A percentile compares a stretch with the other conserved stretches of the same genome.
Evolutionary conservation across 192 early-diverging fungal species (phyloP).

Genomic region (Radiomyces spectabilis): DNA sequence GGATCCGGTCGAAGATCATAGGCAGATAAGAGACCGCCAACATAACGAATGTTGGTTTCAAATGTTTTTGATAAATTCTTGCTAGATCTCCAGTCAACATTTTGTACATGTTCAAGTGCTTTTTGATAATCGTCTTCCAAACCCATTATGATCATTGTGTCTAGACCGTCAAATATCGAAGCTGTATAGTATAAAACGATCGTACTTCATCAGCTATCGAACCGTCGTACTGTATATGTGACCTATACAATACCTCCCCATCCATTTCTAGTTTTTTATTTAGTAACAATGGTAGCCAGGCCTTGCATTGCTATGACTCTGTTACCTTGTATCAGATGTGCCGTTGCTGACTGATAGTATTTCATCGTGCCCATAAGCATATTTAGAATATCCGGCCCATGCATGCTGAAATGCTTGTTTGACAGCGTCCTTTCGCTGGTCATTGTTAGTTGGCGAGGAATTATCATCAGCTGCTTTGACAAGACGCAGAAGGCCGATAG

Average conservation of each 20-base stretch:
- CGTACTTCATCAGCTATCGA: not conserved
- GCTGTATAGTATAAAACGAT: constrained; percentile 18
- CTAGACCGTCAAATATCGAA: constrained; percentile 78
- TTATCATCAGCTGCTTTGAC: too few relatives aligned
- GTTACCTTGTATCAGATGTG: too few relatives aligned
- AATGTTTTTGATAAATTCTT: constrained; percentile 53
- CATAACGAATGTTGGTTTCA: constrained; percentile 72
- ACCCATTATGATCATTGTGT: constrained; percentile 83
- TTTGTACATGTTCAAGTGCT: constrained; percentile 5
- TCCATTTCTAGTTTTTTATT: constrained; percentile 27
- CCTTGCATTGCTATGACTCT: too few relatives aligned
- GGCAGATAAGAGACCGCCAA: constrained; percentile 75
- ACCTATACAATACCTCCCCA: constrained; percentile 50
- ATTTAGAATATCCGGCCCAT: too few relatives aligned
- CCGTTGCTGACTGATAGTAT: too few relatives aligned
- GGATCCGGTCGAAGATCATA: constrained; percentile 57
- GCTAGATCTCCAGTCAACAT: constrained; percentile 43
- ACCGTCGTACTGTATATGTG: not conserved
- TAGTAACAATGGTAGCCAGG: too few relatives aligned
- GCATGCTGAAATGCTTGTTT: too few relatives aligned
- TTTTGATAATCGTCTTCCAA: constrained; percentile 29
- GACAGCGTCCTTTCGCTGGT: too few relatives aligned
- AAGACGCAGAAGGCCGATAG: too few relatives aligned
- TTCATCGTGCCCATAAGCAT: too few relatives aligned
- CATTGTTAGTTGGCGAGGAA: too few relatives aligned